A percentile compares a stretch with the other conserved stretches of the same genome.
phyloP scores from a whole-genome alignment of 176 grass and related monocot genomes.

The Oryza rufipogon region DNA sequence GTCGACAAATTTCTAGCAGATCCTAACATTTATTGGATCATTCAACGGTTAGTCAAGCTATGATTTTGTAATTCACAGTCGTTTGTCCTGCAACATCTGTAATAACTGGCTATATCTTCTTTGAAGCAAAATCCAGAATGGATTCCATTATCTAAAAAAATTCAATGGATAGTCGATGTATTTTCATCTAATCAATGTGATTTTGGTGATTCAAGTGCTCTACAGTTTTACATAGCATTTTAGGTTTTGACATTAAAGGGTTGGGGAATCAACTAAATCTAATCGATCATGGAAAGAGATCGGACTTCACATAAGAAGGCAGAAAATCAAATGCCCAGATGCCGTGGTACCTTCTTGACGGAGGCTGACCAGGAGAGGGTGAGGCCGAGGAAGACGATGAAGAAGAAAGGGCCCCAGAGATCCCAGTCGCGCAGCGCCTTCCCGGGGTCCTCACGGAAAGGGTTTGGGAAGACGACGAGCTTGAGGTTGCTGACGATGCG shows the following conservation, averaged over 20 bases:
- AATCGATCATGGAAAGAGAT: not conserved
- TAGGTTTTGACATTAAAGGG: not conserved
- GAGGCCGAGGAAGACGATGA: slow-evolving; percentile 88
- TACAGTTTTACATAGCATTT: not conserved
- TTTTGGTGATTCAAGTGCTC: not conserved
- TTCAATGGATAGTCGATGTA: not conserved
- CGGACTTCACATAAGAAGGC: not conserved
- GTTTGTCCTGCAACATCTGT: too few relatives aligned
- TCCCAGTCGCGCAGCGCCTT: slow-evolving; percentile 96
- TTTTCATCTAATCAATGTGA: not conserved
- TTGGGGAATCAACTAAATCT: not conserved
- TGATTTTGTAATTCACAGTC: too few relatives aligned
- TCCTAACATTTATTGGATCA: not conserved
- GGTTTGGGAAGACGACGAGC: slow-evolving; percentile 95
- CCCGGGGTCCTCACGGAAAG: slow-evolving; percentile 83
- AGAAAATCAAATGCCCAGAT: not conserved
- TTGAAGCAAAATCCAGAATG: too few relatives aligned
- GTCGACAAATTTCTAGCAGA: too few relatives aligned
- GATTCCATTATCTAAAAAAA: not conserved
- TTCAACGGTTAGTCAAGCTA: not conserved
- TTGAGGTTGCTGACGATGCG: slow-evolving; percentile 92
- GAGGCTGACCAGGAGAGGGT: slow-evolving; percentile 91
- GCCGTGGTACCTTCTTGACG: slow-evolving; percentile 62
- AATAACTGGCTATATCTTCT: too few relatives aligned
- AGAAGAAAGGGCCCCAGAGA: slow-evolving; percentile 98